phyloP scores from a whole-genome alignment of 2,329 filamentous ascomycete species.

The Rhynchosporium graminicola region DNA sequence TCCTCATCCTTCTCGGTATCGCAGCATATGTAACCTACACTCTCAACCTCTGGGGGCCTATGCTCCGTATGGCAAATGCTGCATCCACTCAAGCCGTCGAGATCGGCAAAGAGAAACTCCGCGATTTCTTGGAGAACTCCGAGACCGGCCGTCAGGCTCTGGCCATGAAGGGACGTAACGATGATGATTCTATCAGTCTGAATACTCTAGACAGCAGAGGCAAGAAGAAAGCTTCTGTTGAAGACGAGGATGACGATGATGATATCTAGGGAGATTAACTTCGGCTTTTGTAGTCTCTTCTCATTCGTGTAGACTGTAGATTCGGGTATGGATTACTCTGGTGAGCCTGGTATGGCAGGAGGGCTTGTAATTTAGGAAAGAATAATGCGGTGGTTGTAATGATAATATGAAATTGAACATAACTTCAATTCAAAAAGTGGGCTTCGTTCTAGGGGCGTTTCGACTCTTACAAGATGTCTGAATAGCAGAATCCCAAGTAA shows the following conservation, averaged over 20 bases:
- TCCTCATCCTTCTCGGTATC: slow-evolving; percentile 74
- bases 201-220: slow-evolving; percentile 62
- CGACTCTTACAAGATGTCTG: not conserved
- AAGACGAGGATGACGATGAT: slow-evolving; percentile 53
- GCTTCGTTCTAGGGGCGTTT: not conserved
- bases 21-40: slow-evolving; percentile 89
- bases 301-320: slow-evolving; percentile 9
- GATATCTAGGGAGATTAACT: slow-evolving; percentile 31
- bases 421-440: not conserved
- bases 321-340: slow-evolving; percentile 5
- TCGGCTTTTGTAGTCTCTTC: not conserved
- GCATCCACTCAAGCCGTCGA: slow-evolving; percentile 84
- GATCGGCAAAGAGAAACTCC: slow-evolving; percentile 86
- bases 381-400: not conserved
- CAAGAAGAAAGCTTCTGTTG: slow-evolving; percentile 49
- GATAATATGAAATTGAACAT: slow-evolving; percentile 11
- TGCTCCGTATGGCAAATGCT: slow-evolving; percentile 92
- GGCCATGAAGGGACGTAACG: slow-evolving; percentile 61
- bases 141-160: slow-evolving; percentile 83
- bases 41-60: slow-evolving; percentile 93
- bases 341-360: not conserved
- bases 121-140: slow-evolving; percentile 86
- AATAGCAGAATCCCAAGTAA: not conserved
- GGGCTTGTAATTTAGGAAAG: slow-evolving; percentile 11
- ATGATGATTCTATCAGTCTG: slow-evolving; percentile 55